Base-by-base conservation (phyloP, 2,329 filamentous ascomycete species). In the Anisogramma anomala region DNA sequence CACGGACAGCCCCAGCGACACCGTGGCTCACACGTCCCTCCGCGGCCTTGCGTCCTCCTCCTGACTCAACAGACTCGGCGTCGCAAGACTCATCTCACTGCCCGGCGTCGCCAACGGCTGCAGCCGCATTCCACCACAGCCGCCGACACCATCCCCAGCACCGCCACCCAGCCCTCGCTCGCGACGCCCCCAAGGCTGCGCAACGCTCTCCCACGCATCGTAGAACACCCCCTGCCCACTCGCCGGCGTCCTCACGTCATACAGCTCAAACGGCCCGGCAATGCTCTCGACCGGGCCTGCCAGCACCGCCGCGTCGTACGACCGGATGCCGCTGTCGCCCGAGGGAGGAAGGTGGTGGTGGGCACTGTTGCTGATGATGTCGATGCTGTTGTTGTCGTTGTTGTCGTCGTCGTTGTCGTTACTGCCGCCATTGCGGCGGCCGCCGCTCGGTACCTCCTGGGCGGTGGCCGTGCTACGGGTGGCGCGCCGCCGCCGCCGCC, bases 181-280 rank as follows among this genome's bases (percentile, higher is more conserved):
- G 22, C 22, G 11, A 3, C 8, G n/a, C 36, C 17, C 7, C 14
- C 19, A 17, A 20, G 14, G 11, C 6, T n/a, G n/a, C n/a, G n/a
- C 15, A n/a, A 11, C 14, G 10, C 22, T 18, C 30, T 40, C 23
- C 28, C 14, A 13, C 26, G 33, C 19, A 9, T 41, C 13, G 26
- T 26, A 10, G 22, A 27, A 23, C 3, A 3, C 6, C 8, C 25
- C 36, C 19, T 18, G 6, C 32, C 18, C 34, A 13, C 2, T 8
- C 31, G 6, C 30, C 25, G 13, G 10, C 15, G 14, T 20, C 17
- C 17, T 11, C 30, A 23, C 5, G 17, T 65, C 69, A 40, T 68
- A 62, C 27, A 74, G 49, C 53, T 73, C 71, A 36, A 61, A 64
- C 15, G 59, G 53, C 14, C 58, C 57, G 6, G 57, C 48, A 17